These are phyloP conservation scores for Fusarium paranaense DNA, from an alignment of 2,329 filamentous ascomycete genomes.

Conservation along the genomic window DNA sequence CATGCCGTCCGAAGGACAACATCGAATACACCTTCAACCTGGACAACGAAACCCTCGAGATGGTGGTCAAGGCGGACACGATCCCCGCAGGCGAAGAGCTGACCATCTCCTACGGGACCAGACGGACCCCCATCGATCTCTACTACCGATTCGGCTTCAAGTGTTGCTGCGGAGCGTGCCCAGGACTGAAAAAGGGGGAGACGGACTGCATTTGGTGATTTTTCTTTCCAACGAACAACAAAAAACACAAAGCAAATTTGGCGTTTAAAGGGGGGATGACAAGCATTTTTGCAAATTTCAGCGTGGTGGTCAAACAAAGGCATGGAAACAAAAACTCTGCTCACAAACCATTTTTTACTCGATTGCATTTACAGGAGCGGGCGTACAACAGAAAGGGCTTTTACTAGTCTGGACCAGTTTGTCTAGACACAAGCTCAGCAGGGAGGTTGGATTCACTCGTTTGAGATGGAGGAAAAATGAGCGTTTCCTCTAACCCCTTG, in stretches of 20 bases:
- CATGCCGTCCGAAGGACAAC: conserved; percentile 59
- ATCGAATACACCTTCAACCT: conserved; percentile 58
- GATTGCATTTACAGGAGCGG: not conserved
- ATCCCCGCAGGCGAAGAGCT: conserved; percentile 61
- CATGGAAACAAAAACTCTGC: not conserved
- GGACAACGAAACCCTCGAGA: conserved; percentile 50
- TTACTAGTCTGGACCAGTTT: not conserved
- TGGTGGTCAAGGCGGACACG: conserved; percentile 51
- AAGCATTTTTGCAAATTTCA: not conserved
- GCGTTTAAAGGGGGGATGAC: not conserved
- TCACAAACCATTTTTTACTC: not conserved
- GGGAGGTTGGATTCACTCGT: not conserved
- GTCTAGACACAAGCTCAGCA: not conserved
- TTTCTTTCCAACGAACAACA: not conserved
- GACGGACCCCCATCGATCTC: conserved; percentile 50
- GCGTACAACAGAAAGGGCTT: not conserved
- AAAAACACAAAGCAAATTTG: not conserved
- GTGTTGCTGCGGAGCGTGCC: conserved; percentile 63
- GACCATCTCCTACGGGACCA: conserved; percentile 61
- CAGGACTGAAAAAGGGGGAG: conserved; percentile 35
- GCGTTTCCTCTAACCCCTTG: not conserved
- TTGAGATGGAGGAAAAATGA: not conserved
- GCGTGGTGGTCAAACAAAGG: not conserved
- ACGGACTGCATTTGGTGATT: conserved; percentile 26
- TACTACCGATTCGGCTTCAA: conserved; percentile 63